Base-by-base conservation (phyloP, 345 rosid genomes). In the Brassica nigra region DNA sequence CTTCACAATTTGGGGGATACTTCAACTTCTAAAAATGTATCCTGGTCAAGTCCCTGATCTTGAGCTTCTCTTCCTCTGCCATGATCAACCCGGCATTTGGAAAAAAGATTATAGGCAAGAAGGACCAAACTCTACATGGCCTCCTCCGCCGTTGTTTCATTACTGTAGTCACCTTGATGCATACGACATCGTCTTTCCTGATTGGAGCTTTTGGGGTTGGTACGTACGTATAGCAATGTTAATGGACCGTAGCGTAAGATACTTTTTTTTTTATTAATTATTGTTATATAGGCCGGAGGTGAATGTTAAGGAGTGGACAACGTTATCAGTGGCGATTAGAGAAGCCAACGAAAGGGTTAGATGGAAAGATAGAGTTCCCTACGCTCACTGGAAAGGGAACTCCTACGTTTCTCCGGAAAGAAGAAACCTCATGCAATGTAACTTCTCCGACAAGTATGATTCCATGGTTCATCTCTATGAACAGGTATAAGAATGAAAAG, bases 151-250 rank as follows among this genome's bases (percentile, higher is more conserved):
- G 1, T 59, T 91, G 71, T 91, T 91, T 80, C 90, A 86, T 10
- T 91, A 91, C 58, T 86, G 91, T 58, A 77, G 86, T 28, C 72
- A 86, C 23, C 59, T 71, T 12, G 61, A 83, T 6, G 49, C 87
- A 0, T 72, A 86, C 30, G 88, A 83, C 69, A 84, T 87, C 44
- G 85, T 86, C 15, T 89, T 89, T 66, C 90, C 89, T 58, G 91
- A 90, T 54, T 89, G 93, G 96, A 81, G 90, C 80, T 91, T 89
- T 66, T 89, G 92, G 96, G 93, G 88, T 28, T 88, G 93, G 96
- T 76, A 49, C 57, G 57, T 49, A 49, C 57, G 18, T 34, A 34
- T 12, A 4, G 16, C 6, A 49, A n/a, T 4, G 7, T 49, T 49
- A 14, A 49, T 49, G 57, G 57, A 49, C 18, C 15, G 7, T 49